Conservation (phyloP, 352 stramenopile genomes). For the Saprolegnia parasitica region DNA sequence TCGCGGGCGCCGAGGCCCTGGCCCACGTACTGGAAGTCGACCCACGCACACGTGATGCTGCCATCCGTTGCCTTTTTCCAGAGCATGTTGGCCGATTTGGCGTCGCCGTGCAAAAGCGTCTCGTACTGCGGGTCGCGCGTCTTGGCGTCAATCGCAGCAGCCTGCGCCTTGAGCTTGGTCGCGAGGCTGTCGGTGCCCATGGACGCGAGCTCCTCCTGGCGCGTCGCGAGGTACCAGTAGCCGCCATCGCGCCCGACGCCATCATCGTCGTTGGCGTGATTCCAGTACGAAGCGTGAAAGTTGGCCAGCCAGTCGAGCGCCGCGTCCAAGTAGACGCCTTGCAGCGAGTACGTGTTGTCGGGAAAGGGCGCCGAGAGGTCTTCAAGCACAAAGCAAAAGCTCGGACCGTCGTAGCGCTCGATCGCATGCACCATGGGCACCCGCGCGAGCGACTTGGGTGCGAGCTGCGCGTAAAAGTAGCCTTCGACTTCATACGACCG, state of each 20-base stretch:
- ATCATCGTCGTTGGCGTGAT: constrained; percentile 10
- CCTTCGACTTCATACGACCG: constrained; percentile 26
- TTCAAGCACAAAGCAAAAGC: constrained; percentile 28
- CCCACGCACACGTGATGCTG: constrained; percentile 13
- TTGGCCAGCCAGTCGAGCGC: constrained; percentile 24
- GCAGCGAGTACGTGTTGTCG: constrained; percentile 16
- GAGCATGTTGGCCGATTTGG: constrained; percentile 29
- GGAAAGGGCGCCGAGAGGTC: constrained; percentile 16
- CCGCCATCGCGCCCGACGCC: constrained; percentile 10
- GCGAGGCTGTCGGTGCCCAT: constrained; percentile 14
- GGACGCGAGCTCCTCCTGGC: constrained; percentile 17
- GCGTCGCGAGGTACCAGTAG: constrained; percentile 29
- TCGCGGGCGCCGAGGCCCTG: constrained; percentile 22
- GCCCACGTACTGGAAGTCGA: constrained; percentile 29
- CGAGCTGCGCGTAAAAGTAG: constrained; percentile 27
- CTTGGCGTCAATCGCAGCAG: constrained; percentile 5
- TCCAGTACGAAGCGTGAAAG: constrained; percentile 27
- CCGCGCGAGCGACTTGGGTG: neutral
- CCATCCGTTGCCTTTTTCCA: constrained; percentile 4
- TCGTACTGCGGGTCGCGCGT: constrained; percentile 17
- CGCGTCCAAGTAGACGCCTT: neutral
- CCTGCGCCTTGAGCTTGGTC: constrained; percentile 3
- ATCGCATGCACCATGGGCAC: constrained; percentile 5
- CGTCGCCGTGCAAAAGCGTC: constrained; percentile 24
- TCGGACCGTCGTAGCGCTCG: neutral